phyloP scores from a whole-genome alignment of 257 asterid species.

The Solanum tarijense region DNA sequence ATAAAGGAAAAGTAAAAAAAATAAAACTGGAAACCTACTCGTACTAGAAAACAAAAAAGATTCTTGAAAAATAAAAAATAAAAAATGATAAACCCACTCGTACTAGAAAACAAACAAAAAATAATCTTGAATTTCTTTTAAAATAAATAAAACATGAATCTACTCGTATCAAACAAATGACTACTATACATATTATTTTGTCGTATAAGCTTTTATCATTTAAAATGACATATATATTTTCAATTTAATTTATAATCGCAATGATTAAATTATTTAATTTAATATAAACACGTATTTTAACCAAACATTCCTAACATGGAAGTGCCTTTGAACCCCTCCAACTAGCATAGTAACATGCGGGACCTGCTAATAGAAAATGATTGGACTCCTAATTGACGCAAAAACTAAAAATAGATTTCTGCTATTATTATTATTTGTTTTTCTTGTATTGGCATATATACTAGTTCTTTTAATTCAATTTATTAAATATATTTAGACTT shows the following conservation, averaged over 20 bases:
- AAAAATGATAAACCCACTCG: background rate
- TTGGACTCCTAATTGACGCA: background rate
- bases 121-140: background rate
- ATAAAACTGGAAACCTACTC: background rate
- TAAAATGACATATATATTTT: background rate
- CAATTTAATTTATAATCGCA: background rate
- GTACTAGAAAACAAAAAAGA: background rate
- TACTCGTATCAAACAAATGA: background rate
- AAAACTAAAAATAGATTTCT: background rate
- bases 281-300: background rate
- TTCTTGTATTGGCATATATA: background rate
- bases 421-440: background rate
- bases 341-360: background rate
- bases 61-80: background rate
- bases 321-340: background rate
- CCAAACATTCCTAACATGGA: background rate
- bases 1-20: background rate
- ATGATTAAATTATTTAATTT: background rate
- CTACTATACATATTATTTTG: background rate
- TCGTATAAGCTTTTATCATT: background rate
- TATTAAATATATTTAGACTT: background rate
- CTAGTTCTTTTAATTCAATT: background rate
- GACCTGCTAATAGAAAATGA: background rate
- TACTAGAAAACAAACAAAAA: background rate
- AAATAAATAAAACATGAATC: background rate